A percentile compares a stretch with the other conserved stretches of the same genome.
Conservation (phyloP, 2,329 filamentous ascomycete species). For the Fusarium drepaniforme region DNA sequence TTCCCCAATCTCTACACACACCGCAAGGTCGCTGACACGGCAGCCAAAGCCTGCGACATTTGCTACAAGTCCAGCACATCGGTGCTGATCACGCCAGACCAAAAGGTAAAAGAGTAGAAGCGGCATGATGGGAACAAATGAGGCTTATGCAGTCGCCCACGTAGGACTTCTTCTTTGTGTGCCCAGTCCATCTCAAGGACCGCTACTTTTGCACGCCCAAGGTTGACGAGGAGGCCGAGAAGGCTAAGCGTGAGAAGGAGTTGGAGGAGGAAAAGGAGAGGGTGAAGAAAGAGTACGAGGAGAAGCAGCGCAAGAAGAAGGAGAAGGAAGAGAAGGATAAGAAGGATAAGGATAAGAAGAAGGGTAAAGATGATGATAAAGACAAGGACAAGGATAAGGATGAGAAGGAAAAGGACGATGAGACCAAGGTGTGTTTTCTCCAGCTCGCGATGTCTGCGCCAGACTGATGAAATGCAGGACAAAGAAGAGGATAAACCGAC, state of each 20-base stretch:
- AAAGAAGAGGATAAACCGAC: slow-evolving; percentile 34
- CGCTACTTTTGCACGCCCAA: slow-evolving; percentile 82
- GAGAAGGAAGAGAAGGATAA: slow-evolving; percentile 71
- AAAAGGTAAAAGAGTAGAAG: slow-evolving; percentile 72
- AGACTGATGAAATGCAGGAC: slow-evolving; percentile 9
- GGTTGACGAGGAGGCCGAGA: slow-evolving; percentile 74
- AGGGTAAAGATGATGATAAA: slow-evolving; percentile 57
- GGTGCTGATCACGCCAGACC: slow-evolving; percentile 89
- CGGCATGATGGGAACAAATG: slow-evolving; percentile 3
- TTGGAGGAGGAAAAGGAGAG: slow-evolving; percentile 73
- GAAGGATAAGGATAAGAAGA: slow-evolving; percentile 58
- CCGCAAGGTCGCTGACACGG: slow-evolving; percentile 86
- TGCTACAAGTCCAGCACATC: slow-evolving; percentile 91
- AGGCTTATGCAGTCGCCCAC: slow-evolving; percentile 22
- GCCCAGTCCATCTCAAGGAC: slow-evolving; percentile 85
- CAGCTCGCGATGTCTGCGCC: neutral
- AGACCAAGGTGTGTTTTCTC: slow-evolving; percentile 18
- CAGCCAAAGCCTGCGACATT: slow-evolving; percentile 86
- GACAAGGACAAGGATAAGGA: slow-evolving; percentile 52
- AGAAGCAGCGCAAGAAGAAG: slow-evolving; percentile 75
- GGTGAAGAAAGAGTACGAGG: slow-evolving; percentile 82
- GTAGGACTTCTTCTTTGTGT: slow-evolving; percentile 92
- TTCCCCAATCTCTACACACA: slow-evolving; percentile 87
- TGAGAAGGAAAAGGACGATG: slow-evolving; percentile 42
- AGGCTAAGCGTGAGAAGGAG: slow-evolving; percentile 72